These are phyloP conservation scores for Mallotus nudiflorus DNA, from an alignment of 345 rosid species.

Conservation along the genomic window DNA sequence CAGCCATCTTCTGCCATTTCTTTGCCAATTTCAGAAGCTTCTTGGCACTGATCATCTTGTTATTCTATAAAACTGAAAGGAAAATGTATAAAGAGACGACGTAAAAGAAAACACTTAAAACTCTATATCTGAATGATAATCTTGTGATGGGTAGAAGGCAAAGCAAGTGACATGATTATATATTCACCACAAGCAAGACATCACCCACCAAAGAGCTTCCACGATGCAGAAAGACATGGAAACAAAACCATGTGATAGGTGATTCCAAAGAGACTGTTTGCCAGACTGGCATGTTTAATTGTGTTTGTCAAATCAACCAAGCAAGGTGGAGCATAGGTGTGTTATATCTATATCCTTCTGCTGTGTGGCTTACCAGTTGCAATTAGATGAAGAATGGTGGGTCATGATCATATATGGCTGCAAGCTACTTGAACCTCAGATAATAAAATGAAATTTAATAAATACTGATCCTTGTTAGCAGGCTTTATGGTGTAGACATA, in stretches of 20 bases:
- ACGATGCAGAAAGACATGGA: neutral
- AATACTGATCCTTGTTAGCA: too few species aligned
- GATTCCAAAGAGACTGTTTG: neutral
- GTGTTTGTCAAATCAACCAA: neutral
- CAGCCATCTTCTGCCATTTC: conserved; percentile 18
- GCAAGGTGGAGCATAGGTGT: neutral
- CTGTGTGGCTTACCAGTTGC: too few species aligned
- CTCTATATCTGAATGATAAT: neutral
- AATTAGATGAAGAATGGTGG: too few species aligned
- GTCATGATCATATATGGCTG: too few species aligned
- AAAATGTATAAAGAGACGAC: too few species aligned
- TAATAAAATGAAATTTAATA: too few species aligned
- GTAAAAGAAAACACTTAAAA: neutral
- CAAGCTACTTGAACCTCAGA: too few species aligned
- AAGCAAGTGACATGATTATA: neutral
- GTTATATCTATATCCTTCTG: too few species aligned
- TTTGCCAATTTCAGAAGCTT: conserved; percentile 9
- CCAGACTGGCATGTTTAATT: neutral
- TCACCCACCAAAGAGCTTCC: neutral
- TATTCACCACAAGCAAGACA: neutral
- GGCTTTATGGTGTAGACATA: too few species aligned
- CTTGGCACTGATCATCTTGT: conserved; percentile 17
- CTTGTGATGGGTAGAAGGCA: neutral
- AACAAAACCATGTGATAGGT: conserved; percentile 1
- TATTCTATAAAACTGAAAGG: too few species aligned